Percentiles rank a stretch among this genome's conserved stretches.
phyloP scores from a whole-genome alignment of 257 asterid species.

The Ligustrum vulgare region DNA sequence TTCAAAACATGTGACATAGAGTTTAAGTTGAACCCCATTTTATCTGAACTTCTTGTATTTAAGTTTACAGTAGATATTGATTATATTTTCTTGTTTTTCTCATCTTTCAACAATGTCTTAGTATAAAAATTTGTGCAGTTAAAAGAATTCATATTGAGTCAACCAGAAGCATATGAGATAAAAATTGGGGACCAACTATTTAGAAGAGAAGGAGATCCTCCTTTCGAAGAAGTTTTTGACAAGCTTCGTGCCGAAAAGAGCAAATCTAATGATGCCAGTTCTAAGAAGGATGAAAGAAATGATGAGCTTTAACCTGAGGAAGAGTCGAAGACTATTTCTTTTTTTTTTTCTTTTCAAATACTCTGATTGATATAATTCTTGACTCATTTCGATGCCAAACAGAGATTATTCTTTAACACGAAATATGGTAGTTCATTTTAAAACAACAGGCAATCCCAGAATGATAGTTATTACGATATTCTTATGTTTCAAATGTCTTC shows the following conservation, averaged over 20 bases:
- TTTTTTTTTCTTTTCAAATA: too few relatives aligned
- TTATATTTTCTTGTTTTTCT: too few relatives aligned
- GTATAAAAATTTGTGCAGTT: constrained; percentile 43
- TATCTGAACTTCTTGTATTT: too few relatives aligned
- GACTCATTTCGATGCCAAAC: too few relatives aligned
- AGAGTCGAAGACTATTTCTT: too few relatives aligned
- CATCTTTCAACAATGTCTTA: constrained; percentile 5
- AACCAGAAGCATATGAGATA: constrained; percentile 85
- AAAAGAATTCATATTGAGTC: constrained; percentile 69
- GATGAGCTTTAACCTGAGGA: too few relatives aligned
- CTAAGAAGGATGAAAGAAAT: constrained; percentile 36
- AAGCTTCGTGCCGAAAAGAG: constrained; percentile 44
- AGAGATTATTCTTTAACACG: too few relatives aligned
- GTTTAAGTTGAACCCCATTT: too few relatives aligned
- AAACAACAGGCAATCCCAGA: neutral
- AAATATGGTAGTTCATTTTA: neutral
- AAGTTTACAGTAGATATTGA: too few relatives aligned
- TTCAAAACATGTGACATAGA: too few relatives aligned
- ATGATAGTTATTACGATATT: neutral
- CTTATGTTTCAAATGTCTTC: constrained; percentile 6
- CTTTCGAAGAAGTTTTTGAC: constrained; percentile 66
- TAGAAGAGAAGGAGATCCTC: constrained; percentile 81
- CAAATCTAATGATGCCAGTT: constrained; percentile 20
- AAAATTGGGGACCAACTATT: constrained; percentile 79
- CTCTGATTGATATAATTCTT: too few relatives aligned